Base-by-base conservation (phyloP, 768 basidiomycete genomes). In the Tulasnella calospora region DNA sequence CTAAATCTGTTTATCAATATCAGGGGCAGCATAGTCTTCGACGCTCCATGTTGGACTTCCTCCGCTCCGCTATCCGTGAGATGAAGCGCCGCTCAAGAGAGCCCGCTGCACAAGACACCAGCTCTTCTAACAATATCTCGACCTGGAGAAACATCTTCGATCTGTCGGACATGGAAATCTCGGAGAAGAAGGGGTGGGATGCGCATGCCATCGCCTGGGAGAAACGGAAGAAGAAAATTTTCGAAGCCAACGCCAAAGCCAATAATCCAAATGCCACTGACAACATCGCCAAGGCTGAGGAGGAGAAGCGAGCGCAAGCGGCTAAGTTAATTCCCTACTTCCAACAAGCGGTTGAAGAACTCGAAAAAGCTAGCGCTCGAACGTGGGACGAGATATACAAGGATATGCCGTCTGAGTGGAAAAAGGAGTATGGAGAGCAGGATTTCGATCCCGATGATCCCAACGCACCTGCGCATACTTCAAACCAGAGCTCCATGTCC, bases 321-420 rank as follows among this genome's bases (percentile, higher is more conserved):
- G 75, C 82, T 17, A 55, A 83, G 80, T 79, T 83, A 79, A 10
- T 86, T 85, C 80, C 69, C 12, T 83, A 82, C 78, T 83, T 86
- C 35, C 40, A 81, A 12, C 86, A 86, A 71, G 81, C 86, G 13
- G 83, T 86, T 76, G 80, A 79, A n/a, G 71, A 85, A 5, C 84
- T 87, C 21, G 77, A 81, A 9, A 82, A 84, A 10, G 81, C 83
- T 51, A 84, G 83, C 1, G 87, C 88, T n/a, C 88, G 88, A 80
- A 82, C 85, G 0, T 88, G 87, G 86, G 81, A 82, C 5, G 87
- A 87, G 41, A 72, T 88, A 21, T 85, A 85, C 77, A 84, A 86
- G 67, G 80, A 82, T 61, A 27, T 84, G 81, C 57, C 55, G 23
- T 72, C 78, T 0, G 51, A 35, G 27, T 67, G 61, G 61, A 33